Percentiles rank a stretch among this genome's conserved stretches.
Evolutionary conservation across 805 yeast species (phyloP).

Genomic region (Candida insectalens): DNA sequence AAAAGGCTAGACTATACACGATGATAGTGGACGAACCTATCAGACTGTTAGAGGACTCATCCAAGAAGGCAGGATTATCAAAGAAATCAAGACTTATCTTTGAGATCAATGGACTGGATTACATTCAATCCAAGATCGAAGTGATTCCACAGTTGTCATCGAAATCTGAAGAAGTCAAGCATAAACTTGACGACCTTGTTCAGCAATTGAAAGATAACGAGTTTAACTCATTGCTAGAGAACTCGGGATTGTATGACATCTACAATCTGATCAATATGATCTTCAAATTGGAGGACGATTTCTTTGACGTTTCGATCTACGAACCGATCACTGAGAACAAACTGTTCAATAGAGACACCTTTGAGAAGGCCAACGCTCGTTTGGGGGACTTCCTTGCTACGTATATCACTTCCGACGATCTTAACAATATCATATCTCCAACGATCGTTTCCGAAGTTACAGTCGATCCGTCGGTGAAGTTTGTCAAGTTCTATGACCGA

Average conservation of each 20-base stretch:
- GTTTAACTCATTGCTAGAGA: conserved; percentile 35
- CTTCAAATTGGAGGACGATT: conserved; percentile 52
- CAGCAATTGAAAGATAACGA: conserved; percentile 33
- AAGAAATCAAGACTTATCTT: conserved; percentile 30
- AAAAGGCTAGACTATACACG: conserved; percentile 27
- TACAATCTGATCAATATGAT: conserved; percentile 63
- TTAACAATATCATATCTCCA: conserved; percentile 58
- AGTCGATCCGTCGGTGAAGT: conserved; percentile 36
- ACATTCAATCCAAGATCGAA: conserved; percentile 43
- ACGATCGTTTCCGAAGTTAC: conserved; percentile 46
- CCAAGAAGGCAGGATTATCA: conserved; percentile 16
- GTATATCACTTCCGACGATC: conserved; percentile 47
- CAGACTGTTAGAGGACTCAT: conserved; percentile 21
- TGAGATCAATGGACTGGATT: conserved; percentile 51
- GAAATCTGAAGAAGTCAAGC: conserved; percentile 28
- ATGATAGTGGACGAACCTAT: conserved; percentile 40
- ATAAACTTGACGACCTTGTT: conserved; percentile 26
- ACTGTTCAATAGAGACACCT: conserved; percentile 34
- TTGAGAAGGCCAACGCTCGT: conserved; percentile 32
- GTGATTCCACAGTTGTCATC: conserved; percentile 29
- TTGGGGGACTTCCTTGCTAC: conserved; percentile 47
- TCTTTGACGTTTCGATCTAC: conserved; percentile 53
- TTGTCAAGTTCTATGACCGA: conserved; percentile 37
- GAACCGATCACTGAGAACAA: conserved; percentile 56
- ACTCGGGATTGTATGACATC: conserved; percentile 47